These are phyloP conservation scores for Cyclotella baltica DNA, from an alignment of 108 stramenopile genomes.

Conservation along the genomic window DNA sequence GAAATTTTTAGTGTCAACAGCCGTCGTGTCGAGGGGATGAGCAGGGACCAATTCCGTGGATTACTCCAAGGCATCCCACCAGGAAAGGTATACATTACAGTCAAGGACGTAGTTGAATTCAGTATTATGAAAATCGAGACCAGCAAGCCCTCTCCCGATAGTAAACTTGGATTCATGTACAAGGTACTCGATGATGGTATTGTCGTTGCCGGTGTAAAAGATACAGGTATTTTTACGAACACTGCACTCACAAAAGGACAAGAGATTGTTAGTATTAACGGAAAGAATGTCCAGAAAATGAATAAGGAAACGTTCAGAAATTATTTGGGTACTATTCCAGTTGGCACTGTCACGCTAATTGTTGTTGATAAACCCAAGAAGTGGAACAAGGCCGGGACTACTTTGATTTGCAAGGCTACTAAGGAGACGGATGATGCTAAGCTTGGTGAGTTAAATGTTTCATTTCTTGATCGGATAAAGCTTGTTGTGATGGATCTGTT, in stretches of 20 bases:
- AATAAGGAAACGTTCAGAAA: background rate
- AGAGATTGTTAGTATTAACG: slow-evolving; percentile 20
- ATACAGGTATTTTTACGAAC: background rate
- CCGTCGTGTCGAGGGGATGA: background rate
- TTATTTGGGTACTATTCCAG: background rate
- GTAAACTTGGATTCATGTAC: slow-evolving; percentile 19
- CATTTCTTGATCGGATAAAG: background rate
- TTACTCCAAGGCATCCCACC: background rate
- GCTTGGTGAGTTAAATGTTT: background rate
- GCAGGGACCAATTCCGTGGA: slow-evolving; percentile 7
- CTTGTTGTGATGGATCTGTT: background rate
- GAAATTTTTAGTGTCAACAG: slow-evolving; percentile 4
- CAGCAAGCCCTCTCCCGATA: background rate
- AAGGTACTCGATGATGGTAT: slow-evolving; percentile 18
- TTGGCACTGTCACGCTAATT: background rate
- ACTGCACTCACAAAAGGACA: slow-evolving; percentile 16
- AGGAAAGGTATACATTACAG: slow-evolving; percentile 1
- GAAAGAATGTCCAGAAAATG: slow-evolving; percentile 10
- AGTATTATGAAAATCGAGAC: too few relatives aligned
- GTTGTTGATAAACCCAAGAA: slow-evolving; percentile 16
- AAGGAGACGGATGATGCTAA: background rate
- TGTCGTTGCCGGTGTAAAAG: background rate
- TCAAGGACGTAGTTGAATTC: background rate
- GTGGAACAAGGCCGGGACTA: background rate
- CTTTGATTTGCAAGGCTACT: background rate